phyloP scores from a whole-genome alignment of 2,329 filamentous ascomycete species.

The Talaromyces sp. region DNA sequence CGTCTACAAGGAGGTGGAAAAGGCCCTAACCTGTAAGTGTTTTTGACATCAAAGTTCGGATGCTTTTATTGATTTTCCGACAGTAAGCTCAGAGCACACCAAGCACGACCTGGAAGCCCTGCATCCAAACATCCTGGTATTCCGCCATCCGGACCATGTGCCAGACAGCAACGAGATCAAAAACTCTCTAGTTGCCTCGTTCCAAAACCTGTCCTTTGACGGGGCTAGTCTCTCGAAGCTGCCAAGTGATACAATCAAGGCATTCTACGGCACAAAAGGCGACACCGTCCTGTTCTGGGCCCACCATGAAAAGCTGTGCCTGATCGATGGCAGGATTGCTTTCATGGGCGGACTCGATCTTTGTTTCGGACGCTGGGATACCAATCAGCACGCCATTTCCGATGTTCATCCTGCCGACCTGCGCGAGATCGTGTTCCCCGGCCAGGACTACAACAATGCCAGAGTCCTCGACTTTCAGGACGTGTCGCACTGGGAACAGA shows the following conservation, averaged over 20 bases:
- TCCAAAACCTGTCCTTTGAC: constrained; percentile 51
- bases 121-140: constrained; percentile 80
- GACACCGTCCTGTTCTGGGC: constrained; percentile 86
- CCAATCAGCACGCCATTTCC: constrained; percentile 76
- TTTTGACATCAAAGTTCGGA: background rate
- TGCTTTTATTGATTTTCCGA: background rate
- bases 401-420: constrained; percentile 77
- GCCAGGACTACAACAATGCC: constrained; percentile 91
- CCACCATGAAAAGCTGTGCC: constrained; percentile 84
- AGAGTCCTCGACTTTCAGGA: constrained; percentile 75
- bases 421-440: constrained; percentile 72
- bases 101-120: constrained; percentile 71
- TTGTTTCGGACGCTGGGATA: constrained; percentile 86
- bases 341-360: constrained; percentile 92
- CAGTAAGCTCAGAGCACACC: constrained; percentile 66
- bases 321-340: constrained; percentile 70
- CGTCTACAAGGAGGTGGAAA: constrained; percentile 86
- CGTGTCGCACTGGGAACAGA: constrained; percentile 73
- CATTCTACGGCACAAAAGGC: constrained; percentile 74
- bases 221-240: constrained; percentile 57
- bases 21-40: constrained; percentile 69
- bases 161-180: constrained; percentile 66
- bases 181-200: constrained; percentile 51
- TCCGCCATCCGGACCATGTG: constrained; percentile 83
- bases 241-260: constrained; percentile 67